Base-by-base conservation (phyloP, 2,329 filamentous ascomycete species). In the Penicillium brasilianum region DNA sequence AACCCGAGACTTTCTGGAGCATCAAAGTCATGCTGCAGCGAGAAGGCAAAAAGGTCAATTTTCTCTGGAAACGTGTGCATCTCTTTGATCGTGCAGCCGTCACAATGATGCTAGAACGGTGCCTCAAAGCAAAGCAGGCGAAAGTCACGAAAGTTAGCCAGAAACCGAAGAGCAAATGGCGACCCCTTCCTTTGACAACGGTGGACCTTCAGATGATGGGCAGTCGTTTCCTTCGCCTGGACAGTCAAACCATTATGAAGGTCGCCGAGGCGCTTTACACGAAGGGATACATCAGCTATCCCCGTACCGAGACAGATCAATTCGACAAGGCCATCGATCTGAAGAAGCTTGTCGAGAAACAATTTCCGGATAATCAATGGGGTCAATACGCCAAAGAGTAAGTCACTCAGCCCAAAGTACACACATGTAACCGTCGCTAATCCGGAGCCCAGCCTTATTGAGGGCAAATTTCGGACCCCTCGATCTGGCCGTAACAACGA, bases 201-300 rank as follows among this genome's bases (percentile, higher is more conserved):
- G 93, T 99, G 20, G 95, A 98, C 75, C 82, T 99, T 20, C 95
- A 99, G 74, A 99, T 98, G 78, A 94, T 93, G 79, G 94, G 95
- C 13, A 97, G 91, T 66, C 86, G 88, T 30, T 92, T 96, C 71
- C 84, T 99, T 25, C 88, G 88, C n/a, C 92, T 99, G 88, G 92
- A 89, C 65, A 93, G 93, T 79, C 90, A 96, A 69, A 85, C 90
- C 61, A 92, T 96, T 48, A 97, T 99, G 93, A 89, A 85, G 52
- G 83, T 90, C 71, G 53, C 61, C 52, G 43, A 25, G 7, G 20
- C 46, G 7, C 11, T 44, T 16, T 52, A 54, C 10, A 54, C 52
- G 10, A 54, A 54, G 39, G 52, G 52, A 30, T 54, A 18, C 10
- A 54, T 54, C 77, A 97, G 93, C 76, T 99, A 99, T 77, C 95